Conservation (phyloP, 2,329 filamentous ascomycete species). For the Epichloe uncinata region DNA sequence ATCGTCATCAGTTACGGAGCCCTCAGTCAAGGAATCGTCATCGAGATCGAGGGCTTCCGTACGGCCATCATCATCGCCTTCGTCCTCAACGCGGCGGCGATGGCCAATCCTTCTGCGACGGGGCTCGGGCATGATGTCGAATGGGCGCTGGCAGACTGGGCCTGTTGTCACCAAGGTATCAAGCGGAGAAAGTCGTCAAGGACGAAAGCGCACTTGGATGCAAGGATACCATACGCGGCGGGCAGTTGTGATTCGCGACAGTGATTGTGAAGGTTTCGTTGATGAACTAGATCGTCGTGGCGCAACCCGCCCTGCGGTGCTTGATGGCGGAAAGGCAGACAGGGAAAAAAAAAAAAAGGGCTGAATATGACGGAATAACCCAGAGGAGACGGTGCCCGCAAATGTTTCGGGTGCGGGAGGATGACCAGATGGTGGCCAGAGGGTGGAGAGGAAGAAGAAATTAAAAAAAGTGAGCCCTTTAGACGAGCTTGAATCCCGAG, state of each 20-base stretch:
- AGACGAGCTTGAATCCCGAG: neutral
- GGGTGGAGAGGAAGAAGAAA: neutral
- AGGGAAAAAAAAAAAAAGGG: conserved; percentile 3
- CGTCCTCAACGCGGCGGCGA: conserved; percentile 55
- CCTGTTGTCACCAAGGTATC: conserved; percentile 6
- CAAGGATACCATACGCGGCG: conserved; percentile 16
- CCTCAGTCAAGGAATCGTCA: conserved; percentile 54
- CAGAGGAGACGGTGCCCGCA: neutral
- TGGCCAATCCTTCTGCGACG: conserved; percentile 55
- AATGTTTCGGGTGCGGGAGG: neutral
- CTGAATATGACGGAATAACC: neutral
- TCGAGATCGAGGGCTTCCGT: conserved; percentile 43
- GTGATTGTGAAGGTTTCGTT: conserved; percentile 5
- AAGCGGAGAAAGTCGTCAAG: conserved; percentile 14
- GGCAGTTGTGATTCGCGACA: neutral
- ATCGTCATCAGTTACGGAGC: conserved; percentile 50
- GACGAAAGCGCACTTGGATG: conserved; percentile 15
- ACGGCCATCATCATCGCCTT: conserved; percentile 54
- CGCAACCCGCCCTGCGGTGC: conserved; percentile 13
- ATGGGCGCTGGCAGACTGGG: neutral
- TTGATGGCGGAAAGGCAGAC: conserved; percentile 2
- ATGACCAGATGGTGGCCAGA: neutral
- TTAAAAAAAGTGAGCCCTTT: neutral
- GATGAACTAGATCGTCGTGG: conserved; percentile 1
- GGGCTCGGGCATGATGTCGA: conserved; percentile 24